Percentiles rank a stretch among this genome's conserved stretches.
Evolutionary conservation across 2,329 filamentous ascomycete genomes (phyloP).

Genomic region (Xylariaceae sp.): DNA sequence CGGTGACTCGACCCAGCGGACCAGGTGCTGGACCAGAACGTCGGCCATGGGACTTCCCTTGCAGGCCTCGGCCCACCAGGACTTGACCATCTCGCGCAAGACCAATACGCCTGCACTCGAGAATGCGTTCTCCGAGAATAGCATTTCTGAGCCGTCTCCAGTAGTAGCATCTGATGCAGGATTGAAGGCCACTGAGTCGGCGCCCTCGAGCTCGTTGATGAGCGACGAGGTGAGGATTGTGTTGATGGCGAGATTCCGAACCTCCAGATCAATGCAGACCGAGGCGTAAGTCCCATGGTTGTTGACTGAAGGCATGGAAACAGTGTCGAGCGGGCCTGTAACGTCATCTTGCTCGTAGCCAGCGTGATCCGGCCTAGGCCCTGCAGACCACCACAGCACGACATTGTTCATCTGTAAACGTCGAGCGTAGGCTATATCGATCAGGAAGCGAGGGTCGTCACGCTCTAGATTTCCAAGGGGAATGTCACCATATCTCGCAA

Average conservation of each 20-base stretch:
- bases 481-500: slow-evolving; percentile 87
- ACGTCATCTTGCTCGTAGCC: slow-evolving; percentile 93
- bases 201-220: slow-evolving; percentile 91
- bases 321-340: slow-evolving; percentile 70
- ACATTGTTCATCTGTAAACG: slow-evolving; percentile 86
- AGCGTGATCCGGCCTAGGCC: slow-evolving; percentile 84
- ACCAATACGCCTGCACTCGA: slow-evolving; percentile 86
- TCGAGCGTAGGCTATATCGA: slow-evolving; percentile 90
- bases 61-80: slow-evolving; percentile 95
- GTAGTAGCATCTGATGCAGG: slow-evolving; percentile 57
- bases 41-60: slow-evolving; percentile 90
- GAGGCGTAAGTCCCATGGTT: slow-evolving; percentile 90
- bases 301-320: slow-evolving; percentile 89
- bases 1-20: slow-evolving; percentile 93
- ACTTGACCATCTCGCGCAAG: slow-evolving; percentile 94
- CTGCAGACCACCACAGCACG: slow-evolving; percentile 92
- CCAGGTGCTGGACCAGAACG: slow-evolving; percentile 92
- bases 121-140: slow-evolving; percentile 85
- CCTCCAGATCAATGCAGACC: slow-evolving; percentile 89
- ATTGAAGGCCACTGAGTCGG: slow-evolving; percentile 80
- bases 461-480: slow-evolving; percentile 92
- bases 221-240: slow-evolving; percentile 94
- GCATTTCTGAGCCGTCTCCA: slow-evolving; percentile 57
- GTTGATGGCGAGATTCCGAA: slow-evolving; percentile 94
- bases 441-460: slow-evolving; percentile 89